Base-by-base conservation (phyloP, 805 yeast genomes). In the Tetrapisispora pingtungensis region DNA sequence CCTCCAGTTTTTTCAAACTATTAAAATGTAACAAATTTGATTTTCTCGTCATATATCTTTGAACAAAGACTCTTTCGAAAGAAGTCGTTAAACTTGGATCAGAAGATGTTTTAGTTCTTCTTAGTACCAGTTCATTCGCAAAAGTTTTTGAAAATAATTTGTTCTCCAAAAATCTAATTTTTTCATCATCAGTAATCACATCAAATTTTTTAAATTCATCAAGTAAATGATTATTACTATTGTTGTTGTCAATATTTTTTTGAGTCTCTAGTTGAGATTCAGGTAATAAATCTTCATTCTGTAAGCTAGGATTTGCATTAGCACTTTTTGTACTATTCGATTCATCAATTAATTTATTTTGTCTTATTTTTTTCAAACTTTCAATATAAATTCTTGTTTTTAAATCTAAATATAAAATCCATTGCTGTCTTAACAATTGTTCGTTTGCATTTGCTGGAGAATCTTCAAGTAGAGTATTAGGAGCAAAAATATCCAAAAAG, bases 341-440 rank as follows among this genome's bases (percentile, higher is more conserved):
- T n/a, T 32, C 17, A 5, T n/a, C 18, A 28, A 28, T 7, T 48
- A 46, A 5, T 51, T 48, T 27, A 37, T 36, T 8, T 12, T 36
- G 19, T 47, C 40, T 50, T 41, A 35, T 36, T 3, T 51, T 71
- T 56, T 82, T 86, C 48, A 90, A 64, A 0, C 95, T 96, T 1
- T 96, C 81, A 22, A 93, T 87, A 58, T 80, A 93, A 0, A 96
- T 96, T 63, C 93, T 97, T 0, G 98, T 90, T 61, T 93, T 93
- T 60, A 90, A 72, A 52, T 93, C 97, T 33, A 90, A 68, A 52
- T 74, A 87, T 41, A 90, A 64, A 13, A 77, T 77, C 0, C 93
- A 87, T 54, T 86, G 96, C 10, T 83, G 77, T 59, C 87, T 88
- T 46, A 87, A 67, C 33, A 90, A 67, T 52, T 80, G 75, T 4